Percentiles rank a stretch among this genome's conserved stretches.
Conservation (phyloP, 1,139 yeast genomes). For the Ogataea hybrid region DNA sequence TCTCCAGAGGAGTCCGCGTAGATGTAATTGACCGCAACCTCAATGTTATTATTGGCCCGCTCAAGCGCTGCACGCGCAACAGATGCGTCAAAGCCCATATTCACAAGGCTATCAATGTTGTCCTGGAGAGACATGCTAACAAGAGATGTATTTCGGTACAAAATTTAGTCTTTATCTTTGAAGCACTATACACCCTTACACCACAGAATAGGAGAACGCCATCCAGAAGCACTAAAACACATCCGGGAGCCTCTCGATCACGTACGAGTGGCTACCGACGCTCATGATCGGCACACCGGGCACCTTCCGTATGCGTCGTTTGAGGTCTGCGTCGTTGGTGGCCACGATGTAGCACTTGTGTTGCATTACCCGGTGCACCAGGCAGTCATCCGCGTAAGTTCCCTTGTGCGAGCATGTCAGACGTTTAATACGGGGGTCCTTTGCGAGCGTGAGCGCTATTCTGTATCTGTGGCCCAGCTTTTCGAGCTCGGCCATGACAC, state of each 20-base stretch:
- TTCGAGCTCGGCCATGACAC: constrained; percentile 97
- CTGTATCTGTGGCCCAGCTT: constrained; percentile 93
- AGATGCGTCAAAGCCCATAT: constrained; percentile 60
- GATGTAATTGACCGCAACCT: constrained; percentile 51
- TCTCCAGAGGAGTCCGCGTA: constrained; percentile 35
- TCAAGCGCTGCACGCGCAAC: constrained; percentile 43
- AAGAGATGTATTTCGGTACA: neutral
- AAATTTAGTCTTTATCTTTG: neutral
- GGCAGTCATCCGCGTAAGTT: constrained; percentile 97
- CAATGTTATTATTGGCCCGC: constrained; percentile 46
- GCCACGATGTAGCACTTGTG: constrained; percentile 98
- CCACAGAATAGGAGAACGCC: neutral
- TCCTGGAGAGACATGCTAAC: constrained; percentile 20
- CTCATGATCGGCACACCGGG: constrained; percentile 98
- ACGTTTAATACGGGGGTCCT: constrained; percentile 88
- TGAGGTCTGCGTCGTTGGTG: constrained; percentile 97
- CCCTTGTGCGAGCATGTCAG: constrained; percentile 91
- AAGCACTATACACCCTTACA: constrained; percentile 7
- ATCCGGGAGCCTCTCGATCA: constrained; percentile 91
- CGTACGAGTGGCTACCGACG: constrained; percentile 91
- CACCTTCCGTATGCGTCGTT: constrained; percentile 88
- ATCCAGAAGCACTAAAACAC: constrained; percentile 51
- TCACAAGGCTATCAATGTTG: constrained; percentile 39
- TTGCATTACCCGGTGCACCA: constrained; percentile 88
- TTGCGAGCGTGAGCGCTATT: constrained; percentile 87